These are phyloP conservation scores for Nicotiana noctiflora DNA, from an alignment of 257 asterid species.

Conservation along the genomic window DNA sequence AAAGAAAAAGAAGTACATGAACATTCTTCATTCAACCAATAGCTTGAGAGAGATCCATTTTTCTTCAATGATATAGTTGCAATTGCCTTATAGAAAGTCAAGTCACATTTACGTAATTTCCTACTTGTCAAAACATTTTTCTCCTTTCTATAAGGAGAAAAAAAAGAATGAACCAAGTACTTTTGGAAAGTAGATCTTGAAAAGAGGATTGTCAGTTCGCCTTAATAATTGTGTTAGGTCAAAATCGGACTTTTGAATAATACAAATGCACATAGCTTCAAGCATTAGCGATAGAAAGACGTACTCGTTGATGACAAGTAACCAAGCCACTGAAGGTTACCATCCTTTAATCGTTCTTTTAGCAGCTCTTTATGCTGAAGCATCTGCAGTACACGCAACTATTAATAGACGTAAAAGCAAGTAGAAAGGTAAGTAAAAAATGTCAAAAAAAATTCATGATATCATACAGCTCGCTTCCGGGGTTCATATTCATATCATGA, in stretches of 20 bases:
- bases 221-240: background rate
- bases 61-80: background rate
- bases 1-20: background rate
- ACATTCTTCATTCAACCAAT: background rate
- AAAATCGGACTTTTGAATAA: background rate
- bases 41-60: background rate
- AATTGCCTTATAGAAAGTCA: background rate
- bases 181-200: background rate
- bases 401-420: slow-evolving; percentile 10
- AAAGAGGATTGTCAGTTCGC: background rate
- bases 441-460: background rate
- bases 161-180: background rate
- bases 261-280: background rate
- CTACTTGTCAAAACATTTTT: background rate
- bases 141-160: background rate
- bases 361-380: slow-evolving; percentile 43
- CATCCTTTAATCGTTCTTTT: slow-evolving; percentile 39
- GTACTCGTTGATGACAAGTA: slow-evolving; percentile 86
- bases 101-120: background rate
- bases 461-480: background rate
- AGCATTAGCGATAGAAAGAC: slow-evolving; percentile 12
- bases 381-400: slow-evolving; percentile 32
- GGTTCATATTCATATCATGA: background rate
- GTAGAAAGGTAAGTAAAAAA: background rate
- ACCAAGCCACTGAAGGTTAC: slow-evolving; percentile 66